Evolutionary conservation across 371 early-diverging fungal species (phyloP).

Genomic region (Rhizopus microsporus): DNA sequence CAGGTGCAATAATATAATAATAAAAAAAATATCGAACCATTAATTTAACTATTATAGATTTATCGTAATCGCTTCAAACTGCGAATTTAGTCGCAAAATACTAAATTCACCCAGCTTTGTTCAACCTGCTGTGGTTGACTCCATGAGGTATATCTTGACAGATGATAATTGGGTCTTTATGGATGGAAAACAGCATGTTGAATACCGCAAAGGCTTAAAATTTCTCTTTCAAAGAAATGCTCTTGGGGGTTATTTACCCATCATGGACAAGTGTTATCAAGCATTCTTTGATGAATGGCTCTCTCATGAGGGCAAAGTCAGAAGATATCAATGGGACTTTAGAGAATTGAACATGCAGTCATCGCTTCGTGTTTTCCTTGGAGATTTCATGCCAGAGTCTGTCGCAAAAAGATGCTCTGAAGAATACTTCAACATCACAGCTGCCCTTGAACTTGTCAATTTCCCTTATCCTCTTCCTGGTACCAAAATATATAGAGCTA

Average conservation of each 20-base stretch:
- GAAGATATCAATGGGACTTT: constrained; percentile 25
- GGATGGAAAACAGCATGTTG: constrained; percentile 25
- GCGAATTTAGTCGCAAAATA: constrained; percentile 30
- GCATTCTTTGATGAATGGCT: constrained; percentile 28
- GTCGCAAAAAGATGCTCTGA: constrained; percentile 35
- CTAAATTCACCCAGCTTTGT: constrained; percentile 27
- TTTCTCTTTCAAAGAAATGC: constrained; percentile 28
- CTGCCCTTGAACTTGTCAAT: constrained; percentile 39
- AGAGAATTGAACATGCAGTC: constrained; percentile 29
- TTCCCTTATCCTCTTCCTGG: constrained; percentile 38
- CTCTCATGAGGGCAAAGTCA: constrained; percentile 17
- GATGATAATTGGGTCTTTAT: constrained; percentile 34
- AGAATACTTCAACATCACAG: constrained; percentile 33
- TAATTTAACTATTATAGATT: constrained; percentile 17
- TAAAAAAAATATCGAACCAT: constrained; percentile 6
- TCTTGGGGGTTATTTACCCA: constrained; percentile 24
- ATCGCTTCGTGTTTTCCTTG: constrained; percentile 35
- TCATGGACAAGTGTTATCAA: constrained; percentile 20
- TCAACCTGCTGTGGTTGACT: constrained; percentile 30
- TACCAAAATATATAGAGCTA: constrained; percentile 37
- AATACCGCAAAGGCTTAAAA: constrained; percentile 29
- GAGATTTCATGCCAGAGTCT: constrained; percentile 27
- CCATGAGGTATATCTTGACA: constrained; percentile 29
- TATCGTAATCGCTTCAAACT: constrained; percentile 35
- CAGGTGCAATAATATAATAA: constrained; percentile 15